Evolutionary conservation across 495 filamentous ascomycete genomes (phyloP).

Genomic region (Tuber indicum): DNA sequence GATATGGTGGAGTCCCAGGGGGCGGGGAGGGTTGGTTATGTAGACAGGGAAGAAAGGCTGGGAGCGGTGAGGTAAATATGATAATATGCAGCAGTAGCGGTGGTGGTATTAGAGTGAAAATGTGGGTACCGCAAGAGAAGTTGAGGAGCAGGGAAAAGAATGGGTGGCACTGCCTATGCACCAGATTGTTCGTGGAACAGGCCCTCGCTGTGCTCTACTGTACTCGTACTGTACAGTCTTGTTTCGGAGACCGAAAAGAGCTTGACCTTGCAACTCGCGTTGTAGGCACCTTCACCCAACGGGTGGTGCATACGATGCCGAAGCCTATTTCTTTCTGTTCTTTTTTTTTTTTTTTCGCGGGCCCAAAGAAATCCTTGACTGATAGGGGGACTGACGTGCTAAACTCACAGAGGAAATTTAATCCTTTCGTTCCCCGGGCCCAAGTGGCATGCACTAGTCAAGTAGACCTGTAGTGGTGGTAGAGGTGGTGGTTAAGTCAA

Average conservation of each 20-base stretch:
- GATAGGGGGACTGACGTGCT: neutral
- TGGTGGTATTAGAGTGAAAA: neutral
- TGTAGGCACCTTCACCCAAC: neutral
- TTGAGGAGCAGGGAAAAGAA: neutral
- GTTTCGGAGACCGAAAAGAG: neutral
- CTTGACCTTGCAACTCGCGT: neutral
- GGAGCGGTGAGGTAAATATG: conserved; percentile 4
- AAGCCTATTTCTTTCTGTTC: neutral
- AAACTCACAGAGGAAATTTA: neutral
- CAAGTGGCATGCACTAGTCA: neutral
- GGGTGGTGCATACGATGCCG: neutral
- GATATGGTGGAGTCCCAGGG: neutral
- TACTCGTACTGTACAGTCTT: neutral
- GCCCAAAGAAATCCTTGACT: neutral
- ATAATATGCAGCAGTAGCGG: neutral
- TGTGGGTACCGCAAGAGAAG: neutral
- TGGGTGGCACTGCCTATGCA: neutral
- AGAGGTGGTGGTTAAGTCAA: neutral
- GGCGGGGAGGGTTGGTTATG: neutral
- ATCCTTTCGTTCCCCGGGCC: neutral
- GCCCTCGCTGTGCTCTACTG: neutral
- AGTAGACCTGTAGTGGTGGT: neutral
- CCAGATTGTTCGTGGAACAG: neutral
- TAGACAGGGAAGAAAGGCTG: neutral
- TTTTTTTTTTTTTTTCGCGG: neutral